phyloP scores from a whole-genome alignment of 768 basidiomycete species.

The Mrakia gelida region DNA sequence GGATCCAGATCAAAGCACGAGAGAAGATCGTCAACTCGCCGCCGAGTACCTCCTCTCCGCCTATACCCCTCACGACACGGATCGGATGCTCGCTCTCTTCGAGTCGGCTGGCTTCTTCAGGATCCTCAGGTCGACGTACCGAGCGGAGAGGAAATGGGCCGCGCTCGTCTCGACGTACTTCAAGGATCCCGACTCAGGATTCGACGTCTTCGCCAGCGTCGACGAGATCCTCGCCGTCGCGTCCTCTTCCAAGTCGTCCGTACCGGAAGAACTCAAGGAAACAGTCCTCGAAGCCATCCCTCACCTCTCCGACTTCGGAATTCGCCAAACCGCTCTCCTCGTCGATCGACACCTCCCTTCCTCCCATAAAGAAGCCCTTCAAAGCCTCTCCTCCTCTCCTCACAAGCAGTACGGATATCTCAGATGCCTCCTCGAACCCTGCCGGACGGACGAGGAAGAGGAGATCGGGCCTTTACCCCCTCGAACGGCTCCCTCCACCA shows the following conservation, averaged over 20 bases:
- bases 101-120: slow-evolving; percentile 82
- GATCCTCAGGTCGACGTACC: slow-evolving; percentile 76
- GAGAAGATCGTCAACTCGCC: slow-evolving; percentile 91
- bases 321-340: slow-evolving; percentile 66
- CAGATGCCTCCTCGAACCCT: slow-evolving; percentile 62
- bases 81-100: slow-evolving; percentile 64
- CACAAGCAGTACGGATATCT: slow-evolving; percentile 71
- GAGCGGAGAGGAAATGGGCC: slow-evolving; percentile 70
- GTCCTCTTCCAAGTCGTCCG: slow-evolving; percentile 41
- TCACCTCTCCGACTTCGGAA: slow-evolving; percentile 57
- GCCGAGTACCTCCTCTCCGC: slow-evolving; percentile 87
- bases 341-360: slow-evolving; percentile 65
- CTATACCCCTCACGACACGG: slow-evolving; percentile 74
- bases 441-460: slow-evolving; percentile 36
- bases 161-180: slow-evolving; percentile 68
- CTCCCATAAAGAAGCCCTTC: slow-evolving; percentile 63
- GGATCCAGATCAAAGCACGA: slow-evolving; percentile 68
- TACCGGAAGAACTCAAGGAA: slow-evolving; percentile 57
- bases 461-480: slow-evolving; percentile 33
- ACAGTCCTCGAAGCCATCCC: slow-evolving; percentile 61
- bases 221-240: slow-evolving; percentile 59
- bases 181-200: slow-evolving; percentile 57
- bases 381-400: slow-evolving; percentile 51
- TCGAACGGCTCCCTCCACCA: slow-evolving; percentile 44
- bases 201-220: slow-evolving; percentile 62